A percentile compares a stretch with the other conserved stretches of the same genome.
Evolutionary conservation across 495 filamentous ascomycete species (phyloP).

Genomic region (Penicillium simplicissimum): DNA sequence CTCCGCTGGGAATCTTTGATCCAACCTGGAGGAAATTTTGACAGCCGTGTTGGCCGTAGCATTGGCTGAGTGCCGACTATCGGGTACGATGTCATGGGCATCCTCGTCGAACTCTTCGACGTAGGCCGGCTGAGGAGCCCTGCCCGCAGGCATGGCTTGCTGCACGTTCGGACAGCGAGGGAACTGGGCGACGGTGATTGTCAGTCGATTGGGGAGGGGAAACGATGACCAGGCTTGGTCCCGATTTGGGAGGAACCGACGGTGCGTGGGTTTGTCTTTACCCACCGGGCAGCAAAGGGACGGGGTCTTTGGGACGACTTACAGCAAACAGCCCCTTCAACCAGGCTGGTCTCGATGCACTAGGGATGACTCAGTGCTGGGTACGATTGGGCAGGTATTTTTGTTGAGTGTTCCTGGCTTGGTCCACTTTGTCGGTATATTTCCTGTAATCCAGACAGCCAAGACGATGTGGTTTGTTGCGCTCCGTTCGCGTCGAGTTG

Average conservation of each 20-base stretch:
- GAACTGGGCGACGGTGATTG: slow-evolving; percentile 12
- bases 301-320: slow-evolving; percentile 3
- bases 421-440: neutral
- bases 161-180: slow-evolving; percentile 20
- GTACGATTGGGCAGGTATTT: slow-evolving; percentile 8
- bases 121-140: slow-evolving; percentile 46
- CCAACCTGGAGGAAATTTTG: slow-evolving; percentile 54
- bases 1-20: slow-evolving; percentile 36
- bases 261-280: slow-evolving; percentile 4
- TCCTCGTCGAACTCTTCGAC: slow-evolving; percentile 62
- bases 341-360: slow-evolving; percentile 2
- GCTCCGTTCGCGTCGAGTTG: neutral
- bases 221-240: slow-evolving; percentile 21
- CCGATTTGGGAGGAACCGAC: slow-evolving; percentile 12
- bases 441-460: neutral
- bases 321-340: slow-evolving; percentile 13
- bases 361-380: slow-evolving; percentile 15
- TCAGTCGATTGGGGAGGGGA: slow-evolving; percentile 8
- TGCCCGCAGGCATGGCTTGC: slow-evolving; percentile 43
- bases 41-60: slow-evolving; percentile 47
- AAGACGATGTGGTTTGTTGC: neutral
- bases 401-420: slow-evolving; percentile 8
- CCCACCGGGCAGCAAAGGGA: slow-evolving; percentile 11
- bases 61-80: slow-evolving; percentile 52
- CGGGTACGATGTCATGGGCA: slow-evolving; percentile 44